Conservation (phyloP, 306 rosid genomes). For the Cicer yamashitae region DNA sequence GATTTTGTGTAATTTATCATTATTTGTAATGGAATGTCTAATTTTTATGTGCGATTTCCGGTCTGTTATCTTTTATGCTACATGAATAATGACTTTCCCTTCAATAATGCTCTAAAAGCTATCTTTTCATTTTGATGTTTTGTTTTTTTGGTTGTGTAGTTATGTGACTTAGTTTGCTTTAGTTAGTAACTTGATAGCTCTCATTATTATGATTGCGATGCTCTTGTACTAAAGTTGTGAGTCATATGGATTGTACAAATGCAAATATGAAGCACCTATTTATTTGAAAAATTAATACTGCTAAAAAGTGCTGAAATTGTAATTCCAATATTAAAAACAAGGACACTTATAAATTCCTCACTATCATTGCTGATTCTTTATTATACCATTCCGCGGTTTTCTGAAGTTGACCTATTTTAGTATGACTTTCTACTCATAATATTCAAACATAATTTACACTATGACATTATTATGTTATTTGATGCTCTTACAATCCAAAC, state of each 20-base stretch:
- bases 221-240: constrained; percentile 26
- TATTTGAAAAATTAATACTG: constrained; percentile 11
- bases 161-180: constrained; percentile 25
- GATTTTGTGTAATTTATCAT: constrained; percentile 27
- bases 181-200: background rate
- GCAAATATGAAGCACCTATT: constrained; percentile 23
- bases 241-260: background rate
- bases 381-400: constrained; percentile 21
- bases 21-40: constrained; percentile 17
- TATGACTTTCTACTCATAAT: background rate
- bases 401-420: constrained; percentile 27
- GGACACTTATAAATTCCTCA: constrained; percentile 18
- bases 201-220: background rate
- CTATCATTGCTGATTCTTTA: constrained; percentile 33
- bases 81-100: constrained; percentile 1
- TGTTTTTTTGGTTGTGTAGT: background rate
- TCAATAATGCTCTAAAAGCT: background rate
- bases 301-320: constrained; percentile 23
- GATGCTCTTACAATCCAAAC: background rate
- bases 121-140: background rate
- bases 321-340: constrained; percentile 28
- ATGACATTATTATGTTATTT: constrained; percentile 3
- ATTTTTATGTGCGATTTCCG: background rate
- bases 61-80: constrained; percentile 1
- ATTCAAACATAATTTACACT: background rate